Conservation (phyloP, 2,329 filamentous ascomycete species). For the Alternaria brassicicola region DNA sequence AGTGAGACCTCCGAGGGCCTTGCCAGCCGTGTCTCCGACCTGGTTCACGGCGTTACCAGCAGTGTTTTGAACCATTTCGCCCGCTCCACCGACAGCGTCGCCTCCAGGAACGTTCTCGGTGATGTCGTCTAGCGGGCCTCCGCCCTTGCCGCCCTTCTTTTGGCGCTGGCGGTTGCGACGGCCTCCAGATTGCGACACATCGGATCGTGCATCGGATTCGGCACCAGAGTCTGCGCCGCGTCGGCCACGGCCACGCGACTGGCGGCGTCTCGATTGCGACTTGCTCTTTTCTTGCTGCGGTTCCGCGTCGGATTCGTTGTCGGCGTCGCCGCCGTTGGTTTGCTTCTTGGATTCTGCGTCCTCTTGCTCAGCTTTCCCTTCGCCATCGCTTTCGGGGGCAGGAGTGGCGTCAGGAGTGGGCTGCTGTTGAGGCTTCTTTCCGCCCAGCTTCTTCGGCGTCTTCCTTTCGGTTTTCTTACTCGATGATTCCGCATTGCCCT, state of each 20-base stretch:
- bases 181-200: conserved; percentile 60
- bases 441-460: conserved; percentile 58
- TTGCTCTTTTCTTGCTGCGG: conserved; percentile 54
- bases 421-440: conserved; percentile 53
- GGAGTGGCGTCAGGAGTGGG: conserved; percentile 57
- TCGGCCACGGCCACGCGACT: conserved; percentile 58
- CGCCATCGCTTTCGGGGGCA: conserved; percentile 53
- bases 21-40: conserved; percentile 51
- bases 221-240: conserved; percentile 56
- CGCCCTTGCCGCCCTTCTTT: conserved; percentile 55
- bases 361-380: conserved; percentile 52
- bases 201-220: conserved; percentile 61
- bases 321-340: conserved; percentile 42
- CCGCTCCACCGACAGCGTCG: conserved; percentile 59
- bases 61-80: conserved; percentile 63
- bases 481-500: conserved; percentile 47
- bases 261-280: conserved; percentile 55
- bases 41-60: conserved; percentile 59
- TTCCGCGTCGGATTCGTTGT: conserved; percentile 50
- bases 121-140: conserved; percentile 61
- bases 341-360: conserved; percentile 45
- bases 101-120: conserved; percentile 61
- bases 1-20: conserved; percentile 56
- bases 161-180: conserved; percentile 61
- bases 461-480: conserved; percentile 56